Percentiles rank a stretch among this genome's conserved stretches.
phyloP scores from a whole-genome alignment of 108 stramenopile genomes.

The Poteriospumella lacustris region DNA sequence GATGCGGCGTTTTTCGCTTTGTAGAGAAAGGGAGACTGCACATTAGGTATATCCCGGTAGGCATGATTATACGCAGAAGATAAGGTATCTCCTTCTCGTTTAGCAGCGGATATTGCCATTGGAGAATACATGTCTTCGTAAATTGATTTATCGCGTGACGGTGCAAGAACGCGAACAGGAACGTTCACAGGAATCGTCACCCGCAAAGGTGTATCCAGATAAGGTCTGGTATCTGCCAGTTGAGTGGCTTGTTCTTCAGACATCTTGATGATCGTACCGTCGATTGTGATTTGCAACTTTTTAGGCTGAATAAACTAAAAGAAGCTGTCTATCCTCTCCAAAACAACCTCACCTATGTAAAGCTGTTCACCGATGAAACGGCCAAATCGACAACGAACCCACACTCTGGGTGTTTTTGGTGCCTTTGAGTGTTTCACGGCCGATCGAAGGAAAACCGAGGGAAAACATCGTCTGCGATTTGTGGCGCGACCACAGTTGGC shows the following conservation, averaged over 20 bases:
- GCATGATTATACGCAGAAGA: not conserved
- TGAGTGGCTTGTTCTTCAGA: slow-evolving; percentile 22
- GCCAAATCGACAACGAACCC: no score
- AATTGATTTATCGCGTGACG: not conserved
- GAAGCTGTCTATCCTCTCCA: no score
- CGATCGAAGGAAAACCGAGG: no score
- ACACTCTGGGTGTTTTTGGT: no score
- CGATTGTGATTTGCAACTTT: no score
- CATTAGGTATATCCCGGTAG: not conserved
- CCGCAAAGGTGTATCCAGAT: not conserved
- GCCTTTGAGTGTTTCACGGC: no score
- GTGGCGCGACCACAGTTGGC: no score
- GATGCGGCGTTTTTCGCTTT: not conserved
- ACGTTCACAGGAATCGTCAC: not conserved
- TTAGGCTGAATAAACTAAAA: no score
- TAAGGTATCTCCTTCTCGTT: not conserved
- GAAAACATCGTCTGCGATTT: no score
- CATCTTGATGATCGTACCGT: no score
- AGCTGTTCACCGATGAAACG: no score
- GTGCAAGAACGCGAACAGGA: not conserved
- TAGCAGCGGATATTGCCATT: not conserved
- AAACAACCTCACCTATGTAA: no score
- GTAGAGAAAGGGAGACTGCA: not conserved
- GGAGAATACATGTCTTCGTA: not conserved
- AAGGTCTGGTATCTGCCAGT: slow-evolving; percentile 10